Percentiles rank a stretch among this genome's conserved stretches.
phyloP scores from a whole-genome alignment of 148 eudicot species.

The Camellia lanceoleosa region DNA sequence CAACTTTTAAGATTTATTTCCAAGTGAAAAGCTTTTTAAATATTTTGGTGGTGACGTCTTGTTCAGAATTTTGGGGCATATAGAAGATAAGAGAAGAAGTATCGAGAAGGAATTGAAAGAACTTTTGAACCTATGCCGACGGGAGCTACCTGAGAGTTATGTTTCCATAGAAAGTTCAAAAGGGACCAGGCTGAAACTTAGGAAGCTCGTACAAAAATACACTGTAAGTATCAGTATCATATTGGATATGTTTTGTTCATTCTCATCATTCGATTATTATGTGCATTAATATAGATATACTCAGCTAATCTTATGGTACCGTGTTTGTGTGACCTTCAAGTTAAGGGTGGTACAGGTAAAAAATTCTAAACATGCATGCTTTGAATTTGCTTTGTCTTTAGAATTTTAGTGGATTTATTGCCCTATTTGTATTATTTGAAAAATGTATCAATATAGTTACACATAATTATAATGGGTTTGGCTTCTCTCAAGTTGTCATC shows the following conservation, averaged over 20 bases:
- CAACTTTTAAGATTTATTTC: neutral
- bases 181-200: slow-evolving; percentile 68
- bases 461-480: too few species aligned
- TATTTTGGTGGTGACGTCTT: neutral
- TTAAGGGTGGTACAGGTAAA: too few species aligned
- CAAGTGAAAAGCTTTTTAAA: neutral
- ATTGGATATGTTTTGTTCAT: neutral
- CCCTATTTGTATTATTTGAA: too few species aligned
- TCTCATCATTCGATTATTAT: neutral
- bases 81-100: slow-evolving; percentile 42
- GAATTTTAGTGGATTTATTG: too few species aligned
- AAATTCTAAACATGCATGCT: too few species aligned
- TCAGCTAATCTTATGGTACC: too few species aligned
- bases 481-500: too few species aligned
- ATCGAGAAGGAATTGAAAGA: slow-evolving; percentile 66
- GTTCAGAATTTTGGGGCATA: slow-evolving; percentile 58
- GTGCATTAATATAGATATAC: neutral
- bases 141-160: slow-evolving; percentile 63
- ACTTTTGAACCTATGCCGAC: slow-evolving; percentile 53
- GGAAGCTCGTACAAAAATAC: slow-evolving; percentile 68
- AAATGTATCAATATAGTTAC: too few species aligned
- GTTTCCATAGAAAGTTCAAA: slow-evolving; percentile 61
- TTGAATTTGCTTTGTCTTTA: too few species aligned
- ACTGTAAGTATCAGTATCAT: slow-evolving; percentile 48
- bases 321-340: too few species aligned